Conservation (phyloP, 345 rosid genomes). For the Salix arbutifolia region DNA sequence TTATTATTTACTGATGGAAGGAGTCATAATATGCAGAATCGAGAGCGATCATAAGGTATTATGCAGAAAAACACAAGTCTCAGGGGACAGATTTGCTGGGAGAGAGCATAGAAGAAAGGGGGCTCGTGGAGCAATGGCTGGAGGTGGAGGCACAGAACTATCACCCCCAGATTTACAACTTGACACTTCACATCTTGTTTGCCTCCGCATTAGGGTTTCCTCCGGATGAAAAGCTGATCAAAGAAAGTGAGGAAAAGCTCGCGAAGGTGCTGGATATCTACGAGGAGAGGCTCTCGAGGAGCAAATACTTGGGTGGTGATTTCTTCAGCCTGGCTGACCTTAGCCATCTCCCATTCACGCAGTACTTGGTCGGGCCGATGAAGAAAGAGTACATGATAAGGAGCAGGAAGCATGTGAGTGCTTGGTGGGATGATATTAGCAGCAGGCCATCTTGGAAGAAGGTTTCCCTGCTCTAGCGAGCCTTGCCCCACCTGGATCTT, state of each 20-base stretch:
- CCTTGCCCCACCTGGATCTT: no score
- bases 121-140: slow-evolving; percentile 63
- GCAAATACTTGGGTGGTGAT: slow-evolving; percentile 64
- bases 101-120: slow-evolving; percentile 42
- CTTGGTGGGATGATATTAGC: slow-evolving; percentile 66
- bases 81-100: slow-evolving; percentile 47
- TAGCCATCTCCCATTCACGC: slow-evolving; percentile 56
- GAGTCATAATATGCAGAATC: slow-evolving; percentile 38
- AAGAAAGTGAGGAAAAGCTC: slow-evolving; percentile 63
- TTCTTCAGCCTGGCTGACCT: slow-evolving; percentile 68
- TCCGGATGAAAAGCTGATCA: slow-evolving; percentile 39
- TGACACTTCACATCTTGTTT: slow-evolving; percentile 43
- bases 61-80: slow-evolving; percentile 54
- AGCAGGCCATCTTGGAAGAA: slow-evolving; percentile 66
- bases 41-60: slow-evolving; percentile 62
- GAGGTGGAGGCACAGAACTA: slow-evolving; percentile 55
- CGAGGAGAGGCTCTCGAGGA: slow-evolving; percentile 54
- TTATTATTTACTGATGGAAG: neutral
- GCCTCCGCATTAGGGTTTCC: slow-evolving; percentile 39
- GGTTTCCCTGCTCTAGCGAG: slow-evolving; percentile 25
- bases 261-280: slow-evolving; percentile 47
- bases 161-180: slow-evolving; percentile 43
- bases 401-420: slow-evolving; percentile 55
- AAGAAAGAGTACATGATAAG: slow-evolving; percentile 46
- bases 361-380: slow-evolving; percentile 53